Percentiles rank a stretch among this genome's conserved stretches.
These are phyloP conservation scores for Myriosclerotinia duriaeana DNA, from an alignment of 2,329 filamentous ascomycete species.

Conservation along the genomic window DNA sequence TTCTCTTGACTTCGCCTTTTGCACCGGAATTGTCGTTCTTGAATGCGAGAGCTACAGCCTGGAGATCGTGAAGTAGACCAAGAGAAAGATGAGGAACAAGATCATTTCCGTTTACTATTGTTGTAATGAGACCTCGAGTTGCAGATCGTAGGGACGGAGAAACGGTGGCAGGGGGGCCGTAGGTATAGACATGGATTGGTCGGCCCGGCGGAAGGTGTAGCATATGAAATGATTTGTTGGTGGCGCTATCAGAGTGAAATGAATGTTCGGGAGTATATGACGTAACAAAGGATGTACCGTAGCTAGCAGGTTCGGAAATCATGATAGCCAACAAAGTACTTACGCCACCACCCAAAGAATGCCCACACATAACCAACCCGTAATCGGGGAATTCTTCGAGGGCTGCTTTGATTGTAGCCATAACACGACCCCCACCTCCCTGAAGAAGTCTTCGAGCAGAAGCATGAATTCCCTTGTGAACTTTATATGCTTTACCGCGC, in stretches of 20 bases:
- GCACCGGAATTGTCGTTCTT: conserved; percentile 68
- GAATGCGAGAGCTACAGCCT: conserved; percentile 69
- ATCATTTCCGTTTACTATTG: conserved; percentile 70
- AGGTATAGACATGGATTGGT: conserved; percentile 77
- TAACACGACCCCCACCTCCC: conserved; percentile 50
- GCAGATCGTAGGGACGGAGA: conserved; percentile 67
- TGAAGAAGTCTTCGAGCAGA: conserved; percentile 53
- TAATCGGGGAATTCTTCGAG: conserved; percentile 56
- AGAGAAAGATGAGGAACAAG: conserved; percentile 72
- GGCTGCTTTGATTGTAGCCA: conserved; percentile 53
- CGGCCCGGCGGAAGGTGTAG: conserved; percentile 63
- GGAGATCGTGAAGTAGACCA: conserved; percentile 72
- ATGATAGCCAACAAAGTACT: conserved; percentile 56
- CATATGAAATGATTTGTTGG: conserved; percentile 31
- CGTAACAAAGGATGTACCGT: conserved; percentile 51
- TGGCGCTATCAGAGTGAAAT: conserved; percentile 54
- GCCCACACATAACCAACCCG: conserved; percentile 55
- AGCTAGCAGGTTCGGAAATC: conserved; percentile 49
- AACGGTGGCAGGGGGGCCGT: conserved; percentile 72
- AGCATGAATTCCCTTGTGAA: conserved; percentile 57
- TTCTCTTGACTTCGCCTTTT: conserved; percentile 63
- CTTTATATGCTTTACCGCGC: conserved; percentile 53
- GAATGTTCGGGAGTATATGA: conserved; percentile 67
- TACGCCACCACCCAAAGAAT: conserved; percentile 56
- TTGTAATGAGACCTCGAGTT: conserved; percentile 73